Evolutionary conservation across 2,329 filamentous ascomycete genomes (phyloP), one percentile per base, ranked within the genome.

Genomic region (Fusarium graminum): DNA sequence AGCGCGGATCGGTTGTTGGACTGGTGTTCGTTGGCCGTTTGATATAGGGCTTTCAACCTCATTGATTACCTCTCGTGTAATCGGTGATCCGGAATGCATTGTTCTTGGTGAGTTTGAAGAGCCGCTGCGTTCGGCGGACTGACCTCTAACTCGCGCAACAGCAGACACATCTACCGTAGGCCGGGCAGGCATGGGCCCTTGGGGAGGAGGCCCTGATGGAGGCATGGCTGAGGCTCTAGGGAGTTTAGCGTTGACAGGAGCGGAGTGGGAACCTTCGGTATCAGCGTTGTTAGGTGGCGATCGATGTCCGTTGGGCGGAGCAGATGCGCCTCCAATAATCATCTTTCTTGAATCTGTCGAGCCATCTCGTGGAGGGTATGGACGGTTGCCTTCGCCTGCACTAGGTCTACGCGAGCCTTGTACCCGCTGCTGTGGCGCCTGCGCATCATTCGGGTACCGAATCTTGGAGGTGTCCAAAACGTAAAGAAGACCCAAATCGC

Each of bases 391-490:
- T 43, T 80, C 79, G 26, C 79, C 77, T n/a, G 73, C 72, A 56
- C 82, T 84, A 7, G 82, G 82, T 40, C 82, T 78, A 47, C 80
- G 76, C 29, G 72, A 70, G 19, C 72, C 75, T 52, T 82, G 80
- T 19, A 74, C 65, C 59, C 79, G 80, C 43, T 73, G 81, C 7
- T 76, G 74, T 13, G 61, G 67, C 52, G 56, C 45, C 49, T 76
- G 76, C 6, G 83, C 79, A 73, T 97, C 94, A 70, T 92, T 94
- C 2, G 95, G 95, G 78, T 99, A 99, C 67, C 95, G 88, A 70
- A 99, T 99, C 79, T 99, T 99, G 45, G 88, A 90, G 10, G 95
- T 99, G 77, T 99, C 95, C 63, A 99, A 83, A 67, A 97, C 86
- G 77, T 98, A 99, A 34, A 93, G 91, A 73, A 97, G 86, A 59